Evolutionary conservation across 2,329 filamentous ascomycete species (phyloP), one percentile per base, ranked within the genome.

Genomic region (Pseudogymnoascus sp.): DNA sequence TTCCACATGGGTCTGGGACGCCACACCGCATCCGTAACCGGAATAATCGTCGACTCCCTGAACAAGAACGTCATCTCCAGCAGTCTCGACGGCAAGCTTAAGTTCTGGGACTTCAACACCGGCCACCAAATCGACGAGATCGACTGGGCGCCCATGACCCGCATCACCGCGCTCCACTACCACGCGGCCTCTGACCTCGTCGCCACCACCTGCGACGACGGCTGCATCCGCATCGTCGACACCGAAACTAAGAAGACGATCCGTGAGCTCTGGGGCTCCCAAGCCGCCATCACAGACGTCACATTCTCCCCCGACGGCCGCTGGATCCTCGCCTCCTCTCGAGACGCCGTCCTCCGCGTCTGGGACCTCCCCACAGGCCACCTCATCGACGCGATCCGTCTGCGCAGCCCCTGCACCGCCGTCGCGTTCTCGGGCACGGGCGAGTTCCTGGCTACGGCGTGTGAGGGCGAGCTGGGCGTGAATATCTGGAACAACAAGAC

Each of bases 351-450:
- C 5, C 78, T 97, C 58, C 85, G 94, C 41, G 84, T 97, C 6
- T 99, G 94, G 91, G 95, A 99, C 76, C 78, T 99, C 28, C 91
- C 94, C 0, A 99, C 95, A 0, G 93, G 91, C 25, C 93, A 99
- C 74, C 80, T 99, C 12, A 94, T 99, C 64, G 94, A 99, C 71
- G 90, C 90, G 2, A 91, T 99, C 74, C 85, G 85, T 62, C 82
- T 95, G 4, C 84, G 86, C 61, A 88, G 82, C 60, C 86, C 87
- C 9, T 96, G 92, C 72, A 94, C 86, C 14, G 87, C 91, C 2
- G 78, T 99, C 11, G 85, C 92, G 6, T 96, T 97, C 78, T 96
- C 94, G 0, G 80, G 81, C 1, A 96, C 91, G 0, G 94, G 93
- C 12, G 94, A 99, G 70, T 97, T 91, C 68, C 81, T 99, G n/a